Base-by-base conservation (phyloP, 2,329 filamentous ascomycete genomes). In the Cladosporium sp. region DNA sequence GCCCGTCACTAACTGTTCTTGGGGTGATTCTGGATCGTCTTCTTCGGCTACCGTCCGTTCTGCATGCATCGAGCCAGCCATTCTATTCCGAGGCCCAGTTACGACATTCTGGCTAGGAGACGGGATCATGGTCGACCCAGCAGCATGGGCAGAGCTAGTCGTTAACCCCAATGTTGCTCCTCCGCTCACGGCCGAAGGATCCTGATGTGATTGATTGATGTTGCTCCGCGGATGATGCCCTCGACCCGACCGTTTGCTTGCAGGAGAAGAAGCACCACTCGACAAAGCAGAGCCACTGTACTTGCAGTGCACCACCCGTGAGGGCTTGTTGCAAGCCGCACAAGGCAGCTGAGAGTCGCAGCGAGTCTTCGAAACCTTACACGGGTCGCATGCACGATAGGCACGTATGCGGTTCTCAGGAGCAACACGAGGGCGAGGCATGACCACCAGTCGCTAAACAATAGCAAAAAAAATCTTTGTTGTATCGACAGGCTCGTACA, bases 341-440 rank as follows among this genome's bases (percentile, higher is more conserved):
- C 51, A 54, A 30, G 51, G 51, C 14, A 54, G 51, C 51, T 54
- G 25, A 30, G 51, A 54, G 16, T 54, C 51, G 51, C 51, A 54
- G 28, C 51, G 51, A 54, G 51, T 54, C 51, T 54, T 54, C 26
- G 51, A 54, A 18, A 30, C 51, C 51, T 54, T 54, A 30, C 51
- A 54, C 25, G 51, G 51, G 26, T 54, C 51, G 30, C 51, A 54
- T 32, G 51, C 51, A n/a, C 51, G 51, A 7, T 54, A 54, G 25
- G 51, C 51, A 54, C 51, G 51, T 26, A 54, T 54, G 26, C 51
- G 51, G 14, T 54, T 32, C 28, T 54, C 51, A 32, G 51, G 51
- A 54, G 51, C 26, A 54, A 54, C 51, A 21, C 51, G 51, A 30
- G 51, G 51, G 26, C 51, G 51, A 32, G 51, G 51, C 51, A 54